Evolutionary conservation across 1,139 yeast genomes (phyloP).

Genomic region (Hansenula lynferdii): DNA sequence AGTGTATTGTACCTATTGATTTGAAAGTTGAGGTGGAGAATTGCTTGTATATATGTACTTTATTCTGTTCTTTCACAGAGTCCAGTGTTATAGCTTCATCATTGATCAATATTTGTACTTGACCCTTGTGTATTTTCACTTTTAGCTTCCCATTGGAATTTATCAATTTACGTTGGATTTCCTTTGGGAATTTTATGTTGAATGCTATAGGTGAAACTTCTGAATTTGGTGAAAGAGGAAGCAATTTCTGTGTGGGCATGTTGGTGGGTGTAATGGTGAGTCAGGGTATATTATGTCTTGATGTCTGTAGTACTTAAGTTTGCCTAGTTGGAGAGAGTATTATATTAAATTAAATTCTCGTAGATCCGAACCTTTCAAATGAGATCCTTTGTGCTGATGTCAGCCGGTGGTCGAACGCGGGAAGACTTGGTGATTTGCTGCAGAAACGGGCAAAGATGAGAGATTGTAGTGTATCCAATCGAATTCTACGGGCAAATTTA

Average conservation of each 20-base stretch:
- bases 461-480: no score
- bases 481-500: no score
- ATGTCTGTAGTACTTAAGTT: no score
- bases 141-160: constrained; percentile 3
- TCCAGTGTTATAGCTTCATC: constrained; percentile 2
- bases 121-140: constrained; percentile 10
- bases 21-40: constrained; percentile 11
- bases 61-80: constrained; percentile 1
- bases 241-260: background rate
- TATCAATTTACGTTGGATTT: constrained; percentile 5
- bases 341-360: background rate
- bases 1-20: constrained; percentile 7
- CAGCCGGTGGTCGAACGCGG: background rate
- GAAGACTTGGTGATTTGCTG: background rate
- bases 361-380: background rate
- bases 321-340: no score
- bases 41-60: constrained; percentile 11
- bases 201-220: constrained; percentile 3
- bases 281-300: no score
- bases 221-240: background rate
- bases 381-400: background rate
- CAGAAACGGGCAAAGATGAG: background rate
- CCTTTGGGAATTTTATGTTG: constrained; percentile 4
- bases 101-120: constrained; percentile 7
- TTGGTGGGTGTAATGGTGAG: background rate